These are phyloP conservation scores for Dendrobium nobile DNA, from an alignment of 106 monocot genomes.

Conservation along the genomic window DNA sequence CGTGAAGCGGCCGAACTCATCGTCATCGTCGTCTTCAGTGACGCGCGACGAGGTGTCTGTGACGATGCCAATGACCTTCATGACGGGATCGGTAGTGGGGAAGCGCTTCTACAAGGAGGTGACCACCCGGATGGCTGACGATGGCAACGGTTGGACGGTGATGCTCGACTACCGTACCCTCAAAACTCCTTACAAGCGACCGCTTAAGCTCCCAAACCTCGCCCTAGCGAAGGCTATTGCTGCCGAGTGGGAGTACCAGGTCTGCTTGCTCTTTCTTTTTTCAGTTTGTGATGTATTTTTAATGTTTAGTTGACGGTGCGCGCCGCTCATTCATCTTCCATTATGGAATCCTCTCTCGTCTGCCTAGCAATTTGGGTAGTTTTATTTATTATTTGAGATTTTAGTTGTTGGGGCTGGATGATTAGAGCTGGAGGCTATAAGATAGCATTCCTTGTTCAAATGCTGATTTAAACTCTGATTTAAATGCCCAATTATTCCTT, in stretches of 20 bases:
- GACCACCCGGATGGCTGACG: constrained; percentile 68
- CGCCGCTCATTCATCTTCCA: not conserved
- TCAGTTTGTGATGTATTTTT: constrained; percentile 6
- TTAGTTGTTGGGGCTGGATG: not conserved
- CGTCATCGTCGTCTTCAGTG: constrained; percentile 5
- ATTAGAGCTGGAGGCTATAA: not conserved
- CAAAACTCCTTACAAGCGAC: constrained; percentile 76
- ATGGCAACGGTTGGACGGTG: constrained; percentile 94
- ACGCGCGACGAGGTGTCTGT: constrained; percentile 65
- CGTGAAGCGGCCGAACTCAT: not conserved
- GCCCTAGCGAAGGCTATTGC: constrained; percentile 87
- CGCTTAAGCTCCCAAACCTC: constrained; percentile 66
- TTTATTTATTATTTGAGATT: not conserved
- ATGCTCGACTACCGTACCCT: constrained; percentile 98
- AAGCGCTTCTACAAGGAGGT: constrained; percentile 91
- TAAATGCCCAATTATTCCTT: not conserved
- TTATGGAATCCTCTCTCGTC: not conserved
- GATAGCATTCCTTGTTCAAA: not conserved
- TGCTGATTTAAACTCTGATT: not conserved
- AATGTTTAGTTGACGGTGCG: not conserved
- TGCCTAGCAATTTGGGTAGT: not conserved
- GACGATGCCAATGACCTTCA: constrained; percentile 81
- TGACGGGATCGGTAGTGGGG: constrained; percentile 89
- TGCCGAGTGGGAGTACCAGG: constrained; percentile 99
- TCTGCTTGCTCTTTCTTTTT: constrained; percentile 15